Percentiles rank a stretch among this genome's conserved stretches.
Evolutionary conservation across 805 yeast genomes (phyloP).

Genomic region (Barnettozyma sucrosica): DNA sequence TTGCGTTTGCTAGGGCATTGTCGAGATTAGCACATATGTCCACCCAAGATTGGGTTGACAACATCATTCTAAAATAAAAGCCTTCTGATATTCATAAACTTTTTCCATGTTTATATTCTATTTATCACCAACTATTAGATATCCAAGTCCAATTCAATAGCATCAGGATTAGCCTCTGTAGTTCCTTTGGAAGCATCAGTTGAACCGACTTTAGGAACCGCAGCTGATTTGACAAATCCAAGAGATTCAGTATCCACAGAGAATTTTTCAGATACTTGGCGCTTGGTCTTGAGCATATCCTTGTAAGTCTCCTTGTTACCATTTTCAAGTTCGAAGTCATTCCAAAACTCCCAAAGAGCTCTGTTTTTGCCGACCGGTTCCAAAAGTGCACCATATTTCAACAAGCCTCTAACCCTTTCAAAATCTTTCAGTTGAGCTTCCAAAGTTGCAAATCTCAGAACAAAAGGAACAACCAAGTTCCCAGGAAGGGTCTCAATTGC

Average conservation of each 20-base stretch:
- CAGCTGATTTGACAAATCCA: constrained; percentile 43
- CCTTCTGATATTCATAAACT: too few relatives aligned
- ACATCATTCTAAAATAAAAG: constrained; percentile 13
- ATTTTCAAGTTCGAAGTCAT: constrained; percentile 59
- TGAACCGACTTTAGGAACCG: constrained; percentile 31
- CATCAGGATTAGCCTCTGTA: constrained; percentile 44
- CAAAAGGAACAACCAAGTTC: constrained; percentile 35
- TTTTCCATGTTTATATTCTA: not conserved
- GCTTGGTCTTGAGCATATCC: constrained; percentile 61
- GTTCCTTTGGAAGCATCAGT: constrained; percentile 15
- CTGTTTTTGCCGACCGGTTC: constrained; percentile 29
- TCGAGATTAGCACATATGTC: constrained; percentile 92
- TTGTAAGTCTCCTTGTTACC: constrained; percentile 73
- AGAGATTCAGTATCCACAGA: constrained; percentile 31
- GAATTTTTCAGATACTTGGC: constrained; percentile 32
- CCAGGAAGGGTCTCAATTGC: constrained; percentile 47
- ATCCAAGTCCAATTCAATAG: constrained; percentile 50
- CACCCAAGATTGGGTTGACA: constrained; percentile 83
- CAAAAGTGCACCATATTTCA: constrained; percentile 46
- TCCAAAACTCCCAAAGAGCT: constrained; percentile 64
- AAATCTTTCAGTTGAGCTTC: constrained; percentile 51
- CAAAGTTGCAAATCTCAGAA: constrained; percentile 48
- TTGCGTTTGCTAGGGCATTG: constrained; percentile 94
- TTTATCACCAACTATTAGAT: constrained; percentile 2
- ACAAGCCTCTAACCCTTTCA: constrained; percentile 57